These are phyloP conservation scores for Aspergillus piperis DNA, from an alignment of 2,329 filamentous ascomycete genomes.

Conservation along the genomic window DNA sequence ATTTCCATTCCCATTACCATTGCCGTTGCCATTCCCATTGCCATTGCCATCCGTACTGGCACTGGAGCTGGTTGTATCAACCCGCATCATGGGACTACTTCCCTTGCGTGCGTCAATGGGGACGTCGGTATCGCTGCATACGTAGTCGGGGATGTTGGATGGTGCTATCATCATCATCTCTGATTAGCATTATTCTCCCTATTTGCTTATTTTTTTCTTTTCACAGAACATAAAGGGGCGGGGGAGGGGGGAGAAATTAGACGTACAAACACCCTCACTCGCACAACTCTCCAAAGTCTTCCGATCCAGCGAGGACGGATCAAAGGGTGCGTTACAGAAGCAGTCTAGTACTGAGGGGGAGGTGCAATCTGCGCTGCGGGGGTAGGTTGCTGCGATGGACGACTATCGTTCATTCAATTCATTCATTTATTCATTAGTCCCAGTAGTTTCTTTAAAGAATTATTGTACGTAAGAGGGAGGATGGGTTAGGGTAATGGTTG, in stretches of 20 bases:
- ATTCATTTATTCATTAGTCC: background rate
- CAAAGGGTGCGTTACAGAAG: slow-evolving; percentile 14
- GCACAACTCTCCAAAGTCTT: slow-evolving; percentile 5
- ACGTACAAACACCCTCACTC: slow-evolving; percentile 15
- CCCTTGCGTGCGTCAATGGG: slow-evolving; percentile 12
- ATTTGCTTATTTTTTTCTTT: too few species aligned
- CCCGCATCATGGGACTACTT: slow-evolving; percentile 11
- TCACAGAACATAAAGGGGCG: too few species aligned
- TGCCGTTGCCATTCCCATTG: background rate
- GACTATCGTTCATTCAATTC: background rate
- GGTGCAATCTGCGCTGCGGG: slow-evolving; percentile 5
- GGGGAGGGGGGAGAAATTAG: background rate
- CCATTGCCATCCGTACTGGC: background rate
- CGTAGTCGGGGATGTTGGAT: slow-evolving; percentile 9
- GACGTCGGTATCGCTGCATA: slow-evolving; percentile 14
- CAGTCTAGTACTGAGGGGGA: slow-evolving; percentile 17
- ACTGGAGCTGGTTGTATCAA: background rate
- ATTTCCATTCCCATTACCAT: background rate
- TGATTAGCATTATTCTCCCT: background rate
- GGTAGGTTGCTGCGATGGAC: slow-evolving; percentile 8
- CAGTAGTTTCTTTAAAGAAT: background rate
- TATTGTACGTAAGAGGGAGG: too few species aligned
- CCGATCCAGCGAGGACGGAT: background rate
- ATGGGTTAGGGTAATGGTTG: too few species aligned
- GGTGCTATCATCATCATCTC: slow-evolving; percentile 1